These are phyloP conservation scores for Fusarium luffae DNA, from an alignment of 2,329 filamentous ascomycete species.

Conservation along the genomic window DNA sequence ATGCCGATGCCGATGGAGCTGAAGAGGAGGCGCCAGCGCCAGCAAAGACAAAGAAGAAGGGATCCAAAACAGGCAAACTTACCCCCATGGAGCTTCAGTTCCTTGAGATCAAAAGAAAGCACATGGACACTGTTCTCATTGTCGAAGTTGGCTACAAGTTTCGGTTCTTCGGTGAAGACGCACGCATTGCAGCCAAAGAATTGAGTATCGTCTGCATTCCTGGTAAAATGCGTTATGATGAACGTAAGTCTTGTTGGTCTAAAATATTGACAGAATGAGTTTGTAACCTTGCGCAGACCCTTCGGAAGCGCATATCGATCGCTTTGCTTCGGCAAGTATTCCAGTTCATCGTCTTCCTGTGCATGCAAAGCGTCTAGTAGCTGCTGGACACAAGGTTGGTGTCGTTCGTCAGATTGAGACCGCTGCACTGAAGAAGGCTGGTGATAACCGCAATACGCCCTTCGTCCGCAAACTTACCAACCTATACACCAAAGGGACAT, in stretches of 20 bases:
- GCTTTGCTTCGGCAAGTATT: slow-evolving; percentile 95
- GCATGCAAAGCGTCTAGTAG: slow-evolving; percentile 91
- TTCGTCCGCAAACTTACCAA: slow-evolving; percentile 95
- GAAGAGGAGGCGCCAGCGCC: slow-evolving; percentile 58
- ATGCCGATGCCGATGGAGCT: slow-evolving; percentile 67
- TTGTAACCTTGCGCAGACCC: slow-evolving; percentile 62
- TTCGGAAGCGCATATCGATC: slow-evolving; percentile 90
- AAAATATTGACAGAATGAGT: neutral
- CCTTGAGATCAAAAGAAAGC: slow-evolving; percentile 90
- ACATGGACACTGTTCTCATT: slow-evolving; percentile 89
- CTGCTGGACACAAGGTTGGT: slow-evolving; percentile 94
- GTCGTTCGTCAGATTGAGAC: slow-evolving; percentile 96
- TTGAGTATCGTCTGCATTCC: slow-evolving; percentile 96
- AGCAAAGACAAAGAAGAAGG: slow-evolving; percentile 72
- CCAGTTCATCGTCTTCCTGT: slow-evolving; percentile 91
- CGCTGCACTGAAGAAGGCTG: slow-evolving; percentile 92
- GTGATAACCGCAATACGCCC: slow-evolving; percentile 91
- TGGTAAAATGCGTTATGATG: slow-evolving; percentile 93
- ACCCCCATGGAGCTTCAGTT: slow-evolving; percentile 96
- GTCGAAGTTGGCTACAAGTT: slow-evolving; percentile 99
- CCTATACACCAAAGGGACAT: slow-evolving; percentile 97
- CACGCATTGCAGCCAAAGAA: slow-evolving; percentile 86
- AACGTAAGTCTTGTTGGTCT: slow-evolving; percentile 65
- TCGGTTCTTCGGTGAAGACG: slow-evolving; percentile 96
- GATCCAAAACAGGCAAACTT: slow-evolving; percentile 77